Conservation (phyloP, 2,329 filamentous ascomycete species). For the Ophiostoma sp. region DNA sequence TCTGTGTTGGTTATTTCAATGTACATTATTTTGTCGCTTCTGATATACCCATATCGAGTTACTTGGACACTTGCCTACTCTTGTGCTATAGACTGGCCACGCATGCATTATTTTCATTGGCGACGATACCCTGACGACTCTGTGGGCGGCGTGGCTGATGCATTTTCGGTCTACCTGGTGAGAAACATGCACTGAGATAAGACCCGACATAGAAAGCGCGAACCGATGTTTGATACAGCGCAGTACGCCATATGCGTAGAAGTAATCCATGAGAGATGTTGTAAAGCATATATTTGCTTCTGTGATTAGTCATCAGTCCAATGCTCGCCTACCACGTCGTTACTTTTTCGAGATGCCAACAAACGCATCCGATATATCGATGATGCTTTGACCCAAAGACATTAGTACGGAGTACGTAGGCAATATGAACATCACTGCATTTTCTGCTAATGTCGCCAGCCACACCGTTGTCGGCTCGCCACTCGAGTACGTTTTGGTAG, state of each 20-base stretch:
- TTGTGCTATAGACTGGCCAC: too few species aligned
- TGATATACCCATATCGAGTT: not conserved
- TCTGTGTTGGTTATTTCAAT: not conserved
- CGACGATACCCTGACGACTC: not conserved
- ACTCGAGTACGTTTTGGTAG: not conserved
- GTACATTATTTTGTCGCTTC: not conserved
- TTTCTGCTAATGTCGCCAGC: not conserved
- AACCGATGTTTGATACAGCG: not conserved
- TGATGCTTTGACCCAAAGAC: not conserved
- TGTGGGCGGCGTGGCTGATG: not conserved
- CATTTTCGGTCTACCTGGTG: not conserved
- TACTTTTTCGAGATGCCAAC: not conserved
- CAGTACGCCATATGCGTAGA: not conserved
- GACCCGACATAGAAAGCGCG: not conserved
- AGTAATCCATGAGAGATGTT: not conserved
- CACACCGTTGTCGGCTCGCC: not conserved
- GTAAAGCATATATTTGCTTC: not conserved
- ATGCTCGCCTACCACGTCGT: not conserved
- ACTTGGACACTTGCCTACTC: not conserved
- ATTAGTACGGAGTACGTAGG: not conserved
- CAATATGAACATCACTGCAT: not conserved
- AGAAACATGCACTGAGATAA: not conserved
- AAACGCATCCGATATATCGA: not conserved
- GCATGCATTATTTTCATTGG: not conserved
- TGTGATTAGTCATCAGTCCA: not conserved